These are phyloP conservation scores for Rubus idaeus DNA, from an alignment of 306 rosid species.

Conservation along the genomic window DNA sequence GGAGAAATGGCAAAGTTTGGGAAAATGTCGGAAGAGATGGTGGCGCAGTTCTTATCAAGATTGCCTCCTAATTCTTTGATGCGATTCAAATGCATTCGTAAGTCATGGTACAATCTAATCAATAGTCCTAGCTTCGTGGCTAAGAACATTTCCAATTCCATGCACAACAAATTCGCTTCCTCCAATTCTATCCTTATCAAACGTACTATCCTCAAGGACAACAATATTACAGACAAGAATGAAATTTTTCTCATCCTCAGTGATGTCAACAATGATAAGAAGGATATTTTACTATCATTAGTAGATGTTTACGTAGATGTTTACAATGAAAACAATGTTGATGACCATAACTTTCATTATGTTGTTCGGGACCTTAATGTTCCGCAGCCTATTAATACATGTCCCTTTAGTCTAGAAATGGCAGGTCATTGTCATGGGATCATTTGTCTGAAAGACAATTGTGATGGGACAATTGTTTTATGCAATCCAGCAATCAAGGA, in stretches of 20 bases:
- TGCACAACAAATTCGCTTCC: neutral
- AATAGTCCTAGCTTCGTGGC: neutral
- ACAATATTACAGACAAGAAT: neutral
- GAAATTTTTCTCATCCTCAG: neutral
- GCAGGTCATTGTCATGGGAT: too few relatives aligned
- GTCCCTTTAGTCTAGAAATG: too few relatives aligned
- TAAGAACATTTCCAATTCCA: neutral
- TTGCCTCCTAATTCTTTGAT: slow-evolving; percentile 5
- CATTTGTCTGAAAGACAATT: neutral
- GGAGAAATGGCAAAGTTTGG: slow-evolving; percentile 5
- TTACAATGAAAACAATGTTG: neutral
- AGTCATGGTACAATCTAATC: neutral
- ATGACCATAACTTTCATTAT: neutral
- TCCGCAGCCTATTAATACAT: too few relatives aligned
- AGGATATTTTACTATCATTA: neutral
- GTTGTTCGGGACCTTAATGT: too few relatives aligned
- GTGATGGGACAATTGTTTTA: neutral
- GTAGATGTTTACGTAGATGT: too few relatives aligned
- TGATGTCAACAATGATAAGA: neutral
- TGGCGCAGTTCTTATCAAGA: slow-evolving; percentile 3
- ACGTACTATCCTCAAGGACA: neutral
- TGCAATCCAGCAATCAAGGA: neutral
- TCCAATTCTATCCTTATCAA: neutral
- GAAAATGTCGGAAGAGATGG: neutral
- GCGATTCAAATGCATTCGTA: slow-evolving; percentile 3